Base-by-base conservation (phyloP, 495 filamentous ascomycete genomes). In the Aspergillus avenaceus region DNA sequence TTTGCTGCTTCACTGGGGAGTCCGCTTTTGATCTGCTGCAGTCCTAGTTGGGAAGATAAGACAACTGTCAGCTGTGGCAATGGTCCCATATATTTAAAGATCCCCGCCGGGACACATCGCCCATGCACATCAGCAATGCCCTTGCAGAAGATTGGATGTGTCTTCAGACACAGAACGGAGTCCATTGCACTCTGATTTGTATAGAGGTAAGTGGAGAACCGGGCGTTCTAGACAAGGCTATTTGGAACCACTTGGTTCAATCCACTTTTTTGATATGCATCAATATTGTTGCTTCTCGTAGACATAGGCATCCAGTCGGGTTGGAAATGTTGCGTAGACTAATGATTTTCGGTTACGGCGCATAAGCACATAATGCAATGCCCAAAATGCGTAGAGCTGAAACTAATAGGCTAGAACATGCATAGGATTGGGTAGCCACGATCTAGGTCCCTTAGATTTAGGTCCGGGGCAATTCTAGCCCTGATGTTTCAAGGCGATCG, bases 211-310 rank as follows among this genome's bases (percentile, higher is more conserved):
- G 34, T 38, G 34, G 34, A 34, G 16, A n/a, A 32, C 47, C 18
- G 14, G 16, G 38, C 32, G 47, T 38, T 37, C 29, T 44, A 34
- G 32, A 25, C 41, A 29, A 23, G 24, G 40, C 29, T 11, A 40
- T 36, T 37, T 43, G 48, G 48, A n/a, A 34, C 40, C 38, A 50
- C 40, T 50, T 50, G 38, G 26, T 16, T 24, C 8, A 34, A 50
- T 43, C 41, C 41, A 29, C 41, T 29, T 43, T 24, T 13, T 28
- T 21, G 37, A 34, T 29, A 16, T 50, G 25, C 48, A 44, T 44
- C 34, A 14, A 24, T 9, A 38, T 1, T n/a, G 38, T 19, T 32
- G 34, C 28, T 40, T 36, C 19, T 29, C 32, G 38, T 24, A 42
- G 26, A 22, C 16, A 22, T 18, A 3, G 37, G 14, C n/a, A 16